phyloP scores from a whole-genome alignment of 2,329 filamentous ascomycete genomes.

The Penicillium fuscoglaucum region DNA sequence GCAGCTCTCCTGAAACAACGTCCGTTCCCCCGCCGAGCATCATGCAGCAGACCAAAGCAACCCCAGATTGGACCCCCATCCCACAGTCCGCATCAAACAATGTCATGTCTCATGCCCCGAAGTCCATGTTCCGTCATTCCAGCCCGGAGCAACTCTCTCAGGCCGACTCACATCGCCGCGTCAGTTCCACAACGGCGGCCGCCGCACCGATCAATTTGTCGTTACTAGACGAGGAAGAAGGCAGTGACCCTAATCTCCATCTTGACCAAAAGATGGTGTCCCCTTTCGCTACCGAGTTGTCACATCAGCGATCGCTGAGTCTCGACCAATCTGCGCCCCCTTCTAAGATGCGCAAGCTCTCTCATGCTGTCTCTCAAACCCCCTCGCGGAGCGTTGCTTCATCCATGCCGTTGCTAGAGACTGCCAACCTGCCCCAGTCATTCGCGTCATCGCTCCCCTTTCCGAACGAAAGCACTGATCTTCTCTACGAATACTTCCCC shows the following conservation, averaged over 20 bases:
- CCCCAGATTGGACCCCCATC: constrained; percentile 41
- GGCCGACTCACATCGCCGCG: constrained; percentile 39
- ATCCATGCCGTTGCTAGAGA: constrained; percentile 35
- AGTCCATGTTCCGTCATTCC: constrained; percentile 52
- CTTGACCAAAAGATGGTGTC: constrained; percentile 25
- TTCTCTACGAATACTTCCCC: constrained; percentile 93
- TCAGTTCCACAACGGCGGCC: constrained; percentile 22
- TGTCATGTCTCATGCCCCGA: constrained; percentile 27
- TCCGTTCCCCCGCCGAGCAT: constrained; percentile 32
- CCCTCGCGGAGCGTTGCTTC: constrained; percentile 36
- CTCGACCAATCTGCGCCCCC: constrained; percentile 37
- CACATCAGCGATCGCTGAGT: constrained; percentile 28
- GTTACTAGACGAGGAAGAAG: constrained; percentile 58
- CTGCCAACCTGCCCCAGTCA: constrained; percentile 40
- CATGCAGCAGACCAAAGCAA: constrained; percentile 29
- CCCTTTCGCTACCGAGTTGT: constrained; percentile 28
- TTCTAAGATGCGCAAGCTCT: constrained; percentile 42
- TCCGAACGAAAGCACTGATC: constrained; percentile 69
- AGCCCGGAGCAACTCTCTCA: constrained; percentile 53
- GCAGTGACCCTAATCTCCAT: constrained; percentile 38
- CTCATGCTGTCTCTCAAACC: constrained; percentile 31
- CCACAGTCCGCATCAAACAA: constrained; percentile 26
- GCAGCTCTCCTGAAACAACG: constrained; percentile 37
- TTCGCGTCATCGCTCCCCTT: constrained; percentile 58
- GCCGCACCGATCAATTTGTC: constrained; percentile 55